Conservation (phyloP, 345 rosid genomes). For the Boechera divaricarpa region DNA sequence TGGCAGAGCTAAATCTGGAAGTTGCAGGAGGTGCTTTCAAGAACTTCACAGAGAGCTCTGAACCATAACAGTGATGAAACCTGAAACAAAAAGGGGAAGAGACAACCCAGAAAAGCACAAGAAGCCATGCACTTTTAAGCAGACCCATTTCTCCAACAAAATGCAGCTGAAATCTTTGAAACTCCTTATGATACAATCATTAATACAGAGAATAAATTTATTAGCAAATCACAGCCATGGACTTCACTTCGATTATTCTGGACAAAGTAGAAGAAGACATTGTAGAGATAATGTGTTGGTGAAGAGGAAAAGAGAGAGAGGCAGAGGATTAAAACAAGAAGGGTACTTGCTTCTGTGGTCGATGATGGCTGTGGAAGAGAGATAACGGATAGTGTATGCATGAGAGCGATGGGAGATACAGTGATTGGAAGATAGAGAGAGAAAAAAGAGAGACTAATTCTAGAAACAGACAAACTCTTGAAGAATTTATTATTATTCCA, state of each 20-base stretch:
- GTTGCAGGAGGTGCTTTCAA: constrained; percentile 62
- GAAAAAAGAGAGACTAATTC: constrained; percentile 13
- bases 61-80: constrained; percentile 47
- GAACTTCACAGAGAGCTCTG: constrained; percentile 63
- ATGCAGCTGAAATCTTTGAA: constrained; percentile 26
- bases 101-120: constrained; percentile 51
- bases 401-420: constrained; percentile 45
- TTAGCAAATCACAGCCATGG: constrained; percentile 21
- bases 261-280: constrained; percentile 43
- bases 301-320: constrained; percentile 33
- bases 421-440: constrained; percentile 36
- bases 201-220: constrained; percentile 1
- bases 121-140: constrained; percentile 46
- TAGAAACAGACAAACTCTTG: constrained; percentile 44
- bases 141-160: constrained; percentile 51
- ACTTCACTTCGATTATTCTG: constrained; percentile 14
- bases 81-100: constrained; percentile 47
- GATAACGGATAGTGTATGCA: constrained; percentile 47
- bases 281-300: constrained; percentile 40
- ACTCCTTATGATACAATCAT: constrained; percentile 28
- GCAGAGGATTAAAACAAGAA: constrained; percentile 40
- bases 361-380: constrained; percentile 42
- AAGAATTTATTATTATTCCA: constrained; percentile 38
- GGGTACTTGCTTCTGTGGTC: constrained; percentile 40
- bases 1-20: constrained; percentile 67